These are phyloP conservation scores for Diaporthe humulicola DNA, from an alignment of 2,329 filamentous ascomycete species.

Conservation along the genomic window DNA sequence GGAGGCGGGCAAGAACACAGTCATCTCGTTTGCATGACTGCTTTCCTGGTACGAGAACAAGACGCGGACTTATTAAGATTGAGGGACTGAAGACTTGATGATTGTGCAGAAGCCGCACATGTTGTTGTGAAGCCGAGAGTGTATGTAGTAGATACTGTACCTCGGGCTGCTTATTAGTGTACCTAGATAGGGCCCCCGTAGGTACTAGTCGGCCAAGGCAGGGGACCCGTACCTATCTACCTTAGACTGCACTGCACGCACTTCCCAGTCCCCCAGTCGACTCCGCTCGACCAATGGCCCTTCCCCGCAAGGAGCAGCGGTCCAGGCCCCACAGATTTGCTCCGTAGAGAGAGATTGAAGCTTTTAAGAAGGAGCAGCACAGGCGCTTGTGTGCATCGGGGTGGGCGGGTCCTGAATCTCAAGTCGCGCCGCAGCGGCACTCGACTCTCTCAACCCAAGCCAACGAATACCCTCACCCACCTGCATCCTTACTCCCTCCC, in stretches of 20 bases:
- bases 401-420: neutral
- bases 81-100: neutral
- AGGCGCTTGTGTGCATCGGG: constrained; percentile 8
- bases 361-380: constrained; percentile 21
- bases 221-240: too few relatives aligned
- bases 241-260: neutral
- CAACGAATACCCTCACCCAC: neutral
- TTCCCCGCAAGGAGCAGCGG: constrained; percentile 7
- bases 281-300: neutral
- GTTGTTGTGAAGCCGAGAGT: neutral
- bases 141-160: neutral
- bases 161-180: too few relatives aligned
- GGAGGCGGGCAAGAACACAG: neutral
- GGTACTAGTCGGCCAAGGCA: neutral
- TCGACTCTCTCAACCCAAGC: neutral
- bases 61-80: neutral
- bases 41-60: neutral
- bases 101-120: neutral
- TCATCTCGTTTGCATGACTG: neutral
- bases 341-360: constrained; percentile 32
- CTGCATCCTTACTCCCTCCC: neutral
- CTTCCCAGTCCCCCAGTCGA: neutral
- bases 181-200: too few relatives aligned
- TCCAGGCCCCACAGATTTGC: constrained; percentile 20
- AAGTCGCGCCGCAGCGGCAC: neutral